Conservation (phyloP, 331 rosid species). For the Acacia pycnantha region DNA sequence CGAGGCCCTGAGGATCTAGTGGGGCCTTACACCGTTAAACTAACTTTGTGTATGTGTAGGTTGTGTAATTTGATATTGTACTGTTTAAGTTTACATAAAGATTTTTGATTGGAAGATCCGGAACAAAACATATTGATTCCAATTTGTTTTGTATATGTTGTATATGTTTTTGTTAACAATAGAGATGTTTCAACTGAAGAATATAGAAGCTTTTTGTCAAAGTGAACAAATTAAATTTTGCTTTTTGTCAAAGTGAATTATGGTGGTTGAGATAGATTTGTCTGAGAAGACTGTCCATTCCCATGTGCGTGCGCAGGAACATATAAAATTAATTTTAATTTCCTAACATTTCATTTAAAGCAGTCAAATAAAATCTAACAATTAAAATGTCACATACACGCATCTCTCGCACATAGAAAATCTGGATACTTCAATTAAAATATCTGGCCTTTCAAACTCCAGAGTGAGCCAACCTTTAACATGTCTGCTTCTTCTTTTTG, state of each 20-base stretch:
- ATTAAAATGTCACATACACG: background rate
- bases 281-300: background rate
- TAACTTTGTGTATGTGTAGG: too few relatives aligned
- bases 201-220: background rate
- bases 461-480: too few relatives aligned
- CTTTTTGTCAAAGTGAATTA: background rate
- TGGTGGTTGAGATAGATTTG: background rate
- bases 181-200: background rate
- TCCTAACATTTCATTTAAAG: background rate
- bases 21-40: too few relatives aligned
- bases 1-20: too few relatives aligned
- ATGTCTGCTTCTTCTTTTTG: too few relatives aligned
- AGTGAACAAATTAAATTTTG: background rate
- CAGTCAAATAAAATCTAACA: background rate
- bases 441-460: too few relatives aligned
- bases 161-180: background rate
- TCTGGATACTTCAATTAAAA: too few relatives aligned
- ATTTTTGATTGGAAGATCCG: background rate
- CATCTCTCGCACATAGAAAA: too few relatives aligned
- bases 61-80: background rate
- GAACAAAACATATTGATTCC: background rate
- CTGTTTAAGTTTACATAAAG: background rate
- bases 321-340: background rate
- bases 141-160: background rate
- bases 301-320: background rate